Evolutionary conservation across 2,329 filamentous ascomycete genomes (phyloP).

Genomic region (Fusarium musae): DNA sequence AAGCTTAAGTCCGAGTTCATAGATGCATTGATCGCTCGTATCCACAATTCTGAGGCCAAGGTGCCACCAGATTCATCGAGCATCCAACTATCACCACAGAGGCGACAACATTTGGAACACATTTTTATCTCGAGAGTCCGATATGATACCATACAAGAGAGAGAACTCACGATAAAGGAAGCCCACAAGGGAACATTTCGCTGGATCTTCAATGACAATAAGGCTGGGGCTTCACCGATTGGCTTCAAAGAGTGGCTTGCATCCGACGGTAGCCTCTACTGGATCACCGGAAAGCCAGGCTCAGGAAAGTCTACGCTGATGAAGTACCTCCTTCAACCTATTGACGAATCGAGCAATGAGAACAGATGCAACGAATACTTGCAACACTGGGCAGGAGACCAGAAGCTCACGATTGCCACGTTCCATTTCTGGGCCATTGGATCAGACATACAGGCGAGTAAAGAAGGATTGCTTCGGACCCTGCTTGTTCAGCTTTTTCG

Average conservation of each 20-base stretch:
- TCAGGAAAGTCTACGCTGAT: conserved; percentile 14
- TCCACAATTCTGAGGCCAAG: neutral
- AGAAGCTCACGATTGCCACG: neutral
- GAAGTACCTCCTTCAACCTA: conserved; percentile 6
- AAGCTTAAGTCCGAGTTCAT: neutral
- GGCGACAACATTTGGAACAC: neutral
- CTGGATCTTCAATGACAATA: conserved; percentile 2
- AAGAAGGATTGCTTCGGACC: neutral
- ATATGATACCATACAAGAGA: conserved; percentile 20
- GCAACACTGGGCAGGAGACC: neutral
- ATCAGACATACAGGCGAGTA: neutral
- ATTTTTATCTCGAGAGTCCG: conserved; percentile 1
- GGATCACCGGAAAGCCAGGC: conserved; percentile 26
- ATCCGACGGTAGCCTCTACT: neutral
- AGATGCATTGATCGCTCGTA: neutral
- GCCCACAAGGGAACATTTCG: conserved; percentile 13
- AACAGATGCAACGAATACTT: neutral
- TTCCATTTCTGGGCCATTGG: conserved; percentile 35
- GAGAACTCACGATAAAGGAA: conserved; percentile 13
- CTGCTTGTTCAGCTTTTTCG: conserved; percentile 10
- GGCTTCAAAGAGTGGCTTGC: conserved; percentile 17
- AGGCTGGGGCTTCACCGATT: rapidly evolving
- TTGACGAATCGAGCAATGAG: too few relatives aligned
- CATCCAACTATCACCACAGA: neutral
- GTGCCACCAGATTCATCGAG: neutral